Conservation (phyloP, 371 early-diverging fungal genomes). For the Syncephalastrum contaminatum region DNA sequence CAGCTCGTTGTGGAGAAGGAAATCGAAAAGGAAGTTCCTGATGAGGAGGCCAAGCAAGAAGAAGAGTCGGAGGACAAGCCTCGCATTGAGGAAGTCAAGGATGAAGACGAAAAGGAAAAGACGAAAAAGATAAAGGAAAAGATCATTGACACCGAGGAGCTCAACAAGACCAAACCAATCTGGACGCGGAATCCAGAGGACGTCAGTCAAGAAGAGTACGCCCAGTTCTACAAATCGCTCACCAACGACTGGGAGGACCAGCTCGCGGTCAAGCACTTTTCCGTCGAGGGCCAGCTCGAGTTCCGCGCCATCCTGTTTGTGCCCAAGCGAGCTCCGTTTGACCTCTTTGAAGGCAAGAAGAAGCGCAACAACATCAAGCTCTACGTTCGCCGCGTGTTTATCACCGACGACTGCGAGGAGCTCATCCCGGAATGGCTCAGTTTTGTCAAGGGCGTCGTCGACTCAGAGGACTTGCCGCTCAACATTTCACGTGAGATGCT, state of each 20-base stretch:
- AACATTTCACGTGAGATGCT: slow-evolving; percentile 90
- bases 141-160: slow-evolving; percentile 44
- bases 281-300: slow-evolving; percentile 79
- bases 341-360: slow-evolving; percentile 59
- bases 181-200: slow-evolving; percentile 82
- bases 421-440: slow-evolving; percentile 63
- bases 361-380: slow-evolving; percentile 80
- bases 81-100: slow-evolving; percentile 55
- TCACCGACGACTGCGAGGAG: slow-evolving; percentile 79
- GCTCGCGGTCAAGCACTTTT: slow-evolving; percentile 71
- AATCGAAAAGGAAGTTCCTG: slow-evolving; percentile 85
- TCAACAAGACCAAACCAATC: slow-evolving; percentile 78
- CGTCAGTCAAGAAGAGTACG: slow-evolving; percentile 72
- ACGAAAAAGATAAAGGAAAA: slow-evolving; percentile 65
- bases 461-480: slow-evolving; percentile 85
- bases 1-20: slow-evolving; percentile 53
- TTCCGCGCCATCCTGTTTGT: slow-evolving; percentile 81
- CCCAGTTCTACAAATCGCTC: slow-evolving; percentile 81
- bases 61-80: slow-evolving; percentile 53
- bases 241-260: slow-evolving; percentile 73
- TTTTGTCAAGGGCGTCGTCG: slow-evolving; percentile 76
- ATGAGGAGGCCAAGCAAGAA: slow-evolving; percentile 52
- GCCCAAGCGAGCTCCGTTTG: slow-evolving; percentile 70
- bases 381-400: slow-evolving; percentile 85
- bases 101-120: slow-evolving; percentile 72